Conservation (phyloP, 352 stramenopile genomes). For the Pseudoperonospora humuli region DNA sequence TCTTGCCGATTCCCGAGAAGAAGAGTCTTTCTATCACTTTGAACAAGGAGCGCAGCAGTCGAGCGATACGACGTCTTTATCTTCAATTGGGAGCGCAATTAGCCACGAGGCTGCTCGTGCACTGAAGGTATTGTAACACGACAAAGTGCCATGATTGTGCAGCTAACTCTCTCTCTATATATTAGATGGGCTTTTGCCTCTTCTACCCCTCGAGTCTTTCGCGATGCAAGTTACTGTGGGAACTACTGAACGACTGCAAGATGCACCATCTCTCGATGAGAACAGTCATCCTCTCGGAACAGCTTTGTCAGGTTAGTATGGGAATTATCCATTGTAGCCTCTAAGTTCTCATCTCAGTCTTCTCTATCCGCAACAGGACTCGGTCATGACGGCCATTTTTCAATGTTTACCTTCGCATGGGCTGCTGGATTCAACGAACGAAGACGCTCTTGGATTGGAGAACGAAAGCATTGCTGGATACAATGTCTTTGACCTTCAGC, state of each 20-base stretch:
- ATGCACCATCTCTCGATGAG: constrained; percentile 11
- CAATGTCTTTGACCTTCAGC: constrained; percentile 10
- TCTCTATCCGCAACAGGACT: constrained; percentile 9
- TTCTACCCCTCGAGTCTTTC: constrained; percentile 32
- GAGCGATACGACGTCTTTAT: neutral
- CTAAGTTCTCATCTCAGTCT: neutral
- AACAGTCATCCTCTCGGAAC: constrained; percentile 18
- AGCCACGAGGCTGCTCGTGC: constrained; percentile 32
- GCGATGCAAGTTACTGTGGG: constrained; percentile 13
- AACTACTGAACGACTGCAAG: constrained; percentile 14
- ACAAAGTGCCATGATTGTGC: neutral
- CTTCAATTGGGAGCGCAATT: constrained; percentile 16
- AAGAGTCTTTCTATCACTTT: constrained; percentile 5
- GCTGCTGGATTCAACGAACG: neutral
- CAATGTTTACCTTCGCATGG: constrained; percentile 8
- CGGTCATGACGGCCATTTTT: constrained; percentile 22
- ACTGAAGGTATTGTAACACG: constrained; percentile 27
- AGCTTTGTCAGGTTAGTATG: constrained; percentile 15
- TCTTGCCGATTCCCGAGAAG: constrained; percentile 3
- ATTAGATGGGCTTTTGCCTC: constrained; percentile 40
- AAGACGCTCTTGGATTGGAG: neutral
- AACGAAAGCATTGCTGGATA: constrained; percentile 1
- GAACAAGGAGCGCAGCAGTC: neutral
- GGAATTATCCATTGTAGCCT: neutral
- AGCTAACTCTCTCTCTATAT: neutral